Evolutionary conservation across 1,284 basidiomycete genomes (phyloP), one percentile per base, ranked within the genome.

Genomic region (Apiotrichum domesticum): DNA sequence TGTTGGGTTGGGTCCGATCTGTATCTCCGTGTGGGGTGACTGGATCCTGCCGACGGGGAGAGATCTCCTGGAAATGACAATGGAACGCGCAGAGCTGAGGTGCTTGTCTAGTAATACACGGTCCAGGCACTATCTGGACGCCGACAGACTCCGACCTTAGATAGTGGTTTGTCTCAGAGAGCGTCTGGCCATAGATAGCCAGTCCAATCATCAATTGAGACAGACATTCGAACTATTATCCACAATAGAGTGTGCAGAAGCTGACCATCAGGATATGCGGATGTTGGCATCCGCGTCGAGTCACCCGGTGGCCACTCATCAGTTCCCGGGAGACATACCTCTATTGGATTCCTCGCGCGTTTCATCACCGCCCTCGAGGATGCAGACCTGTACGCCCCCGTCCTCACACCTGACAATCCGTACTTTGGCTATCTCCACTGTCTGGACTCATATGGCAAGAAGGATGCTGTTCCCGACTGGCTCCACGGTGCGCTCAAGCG

Each of bases 401-500:
- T 53, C 11, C 64, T 81, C 11, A 56, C 64, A 3, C 59, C 72
- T 6, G 63, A 66, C 21, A 73, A 71, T 34, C 79, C 80, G 1
- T 74, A 74, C 54, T 65, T 80, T 51, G 72, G 75, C 46, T 77
- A 72, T 64, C 71, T 82, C 11, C 70, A 76, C 35, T 82, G 81
- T 59, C 66, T 78, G 4, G 69, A 77, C 21, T 77, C 80, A 10
- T 68, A 76, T 39, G 79, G 79, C n/a, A 32, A 39, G 11, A 13
- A 45, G 4, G 69, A 71, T 1, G 62, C 74, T 2, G 68, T 79
- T 46, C 71, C 74, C 13, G 58, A 58, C 14, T 51, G 61, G 14
- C 63, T 80, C 46, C 68, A 65, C 50, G 57, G 56, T 34, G 45
- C 59, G 6, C 58, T 80, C 35, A 56, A 63, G 52, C 60, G 74